Base-by-base conservation (phyloP, 345 rosid species). In the Odontarrhena argentea region DNA sequence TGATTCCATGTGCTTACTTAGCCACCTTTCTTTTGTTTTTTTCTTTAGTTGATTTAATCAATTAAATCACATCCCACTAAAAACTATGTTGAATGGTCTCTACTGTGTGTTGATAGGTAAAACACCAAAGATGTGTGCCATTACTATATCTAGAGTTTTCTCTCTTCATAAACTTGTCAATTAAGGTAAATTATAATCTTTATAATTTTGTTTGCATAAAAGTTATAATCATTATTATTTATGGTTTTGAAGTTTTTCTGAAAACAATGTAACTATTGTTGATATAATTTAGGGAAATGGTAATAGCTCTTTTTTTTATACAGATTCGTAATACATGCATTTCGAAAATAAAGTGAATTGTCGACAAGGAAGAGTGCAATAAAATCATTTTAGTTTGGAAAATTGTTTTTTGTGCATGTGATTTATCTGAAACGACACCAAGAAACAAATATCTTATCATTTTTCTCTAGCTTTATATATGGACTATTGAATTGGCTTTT, bases 341-440 rank as follows among this genome's bases (percentile, higher is more conserved):
- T 47, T 63, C 3, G 13, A 52, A 63, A 52, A 44, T 32, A 48
- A 62, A 67, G 55, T 56, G 65, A 48, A 50, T 72, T 65, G 76
- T 72, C 71, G 76, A 65, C 67, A 65, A 56, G 26, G 70, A 72
- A 72, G 71, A 65, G 55, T 63, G 64, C 60, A 65, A 65, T 40
- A 57, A 72, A 72, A 65, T 65, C 60, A 72, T 72, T 57, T 49
- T 49, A 34, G 71, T 65, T 65, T 32, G 55, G 48, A 47, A 42
- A 24, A 1, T 34, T 32, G 2, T 13, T 70, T 36, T 42, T 35
- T 26, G 61, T 65, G 67, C 60, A 42, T 65, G 55, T 65, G 37
- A 58, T 58, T 42, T 65, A 58, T 73, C 67, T 58, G 66, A 51
- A 59, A 65, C 71, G 71, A 65, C 71, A 73, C 76, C 76, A 58